Conservation (phyloP, 2,329 filamentous ascomycete species). For the Diaporthe ampelina region DNA sequence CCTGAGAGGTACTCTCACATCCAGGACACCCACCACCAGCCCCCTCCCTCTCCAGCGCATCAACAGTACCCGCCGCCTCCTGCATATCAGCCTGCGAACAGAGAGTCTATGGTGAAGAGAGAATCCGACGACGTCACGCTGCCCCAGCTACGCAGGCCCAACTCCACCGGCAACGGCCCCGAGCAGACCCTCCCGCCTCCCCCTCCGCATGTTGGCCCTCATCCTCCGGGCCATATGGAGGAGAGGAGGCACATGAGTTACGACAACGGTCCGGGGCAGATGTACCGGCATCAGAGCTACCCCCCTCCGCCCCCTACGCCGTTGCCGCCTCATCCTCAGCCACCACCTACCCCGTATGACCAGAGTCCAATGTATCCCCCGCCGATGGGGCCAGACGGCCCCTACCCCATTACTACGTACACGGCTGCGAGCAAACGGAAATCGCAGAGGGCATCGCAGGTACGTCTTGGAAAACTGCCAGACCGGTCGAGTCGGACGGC, state of each 20-base stretch:
- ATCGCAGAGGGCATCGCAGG: slow-evolving; percentile 76
- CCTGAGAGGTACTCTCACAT: slow-evolving; percentile 67
- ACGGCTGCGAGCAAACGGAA: slow-evolving; percentile 67
- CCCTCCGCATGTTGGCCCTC: slow-evolving; percentile 36
- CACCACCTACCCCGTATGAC: slow-evolving; percentile 54
- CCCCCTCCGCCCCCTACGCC: slow-evolving; percentile 58
- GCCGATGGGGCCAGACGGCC: slow-evolving; percentile 54
- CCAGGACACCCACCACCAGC: slow-evolving; percentile 64
- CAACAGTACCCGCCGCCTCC: slow-evolving; percentile 50
- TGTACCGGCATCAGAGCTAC: slow-evolving; percentile 58
- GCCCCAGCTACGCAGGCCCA: slow-evolving; percentile 63
- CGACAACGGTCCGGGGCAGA: slow-evolving; percentile 61
- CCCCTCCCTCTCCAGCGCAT: slow-evolving; percentile 51
- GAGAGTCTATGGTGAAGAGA: slow-evolving; percentile 70
- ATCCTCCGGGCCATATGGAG: slow-evolving; percentile 58
- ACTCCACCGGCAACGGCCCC: slow-evolving; percentile 61
- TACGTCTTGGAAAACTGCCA: slow-evolving; percentile 48
- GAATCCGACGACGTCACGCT: slow-evolving; percentile 65
- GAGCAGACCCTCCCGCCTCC: slow-evolving; percentile 54
- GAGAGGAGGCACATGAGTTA: slow-evolving; percentile 67
- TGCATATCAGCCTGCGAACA: slow-evolving; percentile 54
- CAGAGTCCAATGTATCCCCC: slow-evolving; percentile 48
- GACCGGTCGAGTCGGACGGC: slow-evolving; percentile 20
- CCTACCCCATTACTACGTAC: slow-evolving; percentile 57
- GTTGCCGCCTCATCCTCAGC: slow-evolving; percentile 43